Evolutionary conservation across 2,329 filamentous ascomycete genomes (phyloP).

Genomic region (Ophiognomonia clavigignenti-juglandacearum): DNA sequence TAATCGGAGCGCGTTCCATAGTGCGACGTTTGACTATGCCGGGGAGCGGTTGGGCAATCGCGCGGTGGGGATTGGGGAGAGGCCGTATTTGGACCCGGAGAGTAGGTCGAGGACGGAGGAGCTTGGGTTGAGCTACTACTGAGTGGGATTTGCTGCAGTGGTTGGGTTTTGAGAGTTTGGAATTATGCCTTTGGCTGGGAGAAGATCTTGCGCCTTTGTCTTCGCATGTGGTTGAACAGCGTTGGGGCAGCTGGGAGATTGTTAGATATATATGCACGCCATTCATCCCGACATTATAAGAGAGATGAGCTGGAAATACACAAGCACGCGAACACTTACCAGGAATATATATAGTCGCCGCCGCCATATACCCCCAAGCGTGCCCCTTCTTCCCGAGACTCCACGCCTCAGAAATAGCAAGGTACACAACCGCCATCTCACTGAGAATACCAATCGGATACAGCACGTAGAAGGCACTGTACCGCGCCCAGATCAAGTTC

Average conservation of each 20-base stretch:
- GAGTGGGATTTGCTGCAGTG: background rate
- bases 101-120: constrained; percentile 12
- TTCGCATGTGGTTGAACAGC: constrained; percentile 13
- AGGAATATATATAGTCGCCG: constrained; percentile 10
- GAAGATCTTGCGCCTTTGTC: constrained; percentile 12
- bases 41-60: constrained; percentile 14
- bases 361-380: background rate
- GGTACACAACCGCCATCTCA: constrained; percentile 8
- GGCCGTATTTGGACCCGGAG: constrained; percentile 12
- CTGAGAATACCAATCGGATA: constrained; percentile 14
- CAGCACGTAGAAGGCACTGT: constrained; percentile 14
- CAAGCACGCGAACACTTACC: constrained; percentile 5
- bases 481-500: constrained; percentile 12
- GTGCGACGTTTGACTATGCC: constrained; percentile 14
- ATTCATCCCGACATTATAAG: no score
- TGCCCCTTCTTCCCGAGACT: background rate
- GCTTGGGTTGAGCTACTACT: background rate
- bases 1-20: constrained; percentile 16
- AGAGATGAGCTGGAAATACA: background rate
- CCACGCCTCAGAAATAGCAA: constrained; percentile 3
- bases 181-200: background rate
- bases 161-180: background rate
- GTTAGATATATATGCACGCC: no score
- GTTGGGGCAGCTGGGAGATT: constrained; percentile 8
- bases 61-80: constrained; percentile 15